These are phyloP conservation scores for Coemansia sp. DNA, from an alignment of 192 early-diverging fungal genomes.

Conservation along the genomic window DNA sequence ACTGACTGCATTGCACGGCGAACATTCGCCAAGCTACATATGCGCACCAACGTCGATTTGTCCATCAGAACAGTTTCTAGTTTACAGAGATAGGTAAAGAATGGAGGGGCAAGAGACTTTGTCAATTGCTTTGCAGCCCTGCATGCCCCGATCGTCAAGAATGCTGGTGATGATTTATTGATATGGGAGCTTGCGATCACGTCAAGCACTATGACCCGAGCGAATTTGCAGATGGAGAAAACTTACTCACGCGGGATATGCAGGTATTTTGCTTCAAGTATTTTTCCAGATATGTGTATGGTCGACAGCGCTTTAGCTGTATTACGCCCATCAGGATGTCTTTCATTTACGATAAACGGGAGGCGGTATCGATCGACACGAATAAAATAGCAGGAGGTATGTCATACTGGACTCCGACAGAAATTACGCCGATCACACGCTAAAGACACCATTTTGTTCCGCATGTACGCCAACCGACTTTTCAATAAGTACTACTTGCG, in stretches of 20 bases:
- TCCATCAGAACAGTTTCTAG: neutral
- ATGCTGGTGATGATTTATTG: neutral
- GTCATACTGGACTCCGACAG: neutral
- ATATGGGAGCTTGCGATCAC: neutral
- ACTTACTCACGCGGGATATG: neutral
- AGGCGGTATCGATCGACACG: neutral
- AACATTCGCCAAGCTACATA: conserved; percentile 6
- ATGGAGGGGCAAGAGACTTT: neutral
- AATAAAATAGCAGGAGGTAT: neutral
- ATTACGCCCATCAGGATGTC: neutral
- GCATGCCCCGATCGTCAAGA: neutral
- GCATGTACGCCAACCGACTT: neutral
- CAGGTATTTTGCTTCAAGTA: neutral
- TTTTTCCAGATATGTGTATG: neutral
- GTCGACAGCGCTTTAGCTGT: neutral
- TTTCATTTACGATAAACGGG: neutral
- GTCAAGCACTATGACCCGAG: neutral
- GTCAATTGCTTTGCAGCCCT: neutral
- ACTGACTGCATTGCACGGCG: neutral
- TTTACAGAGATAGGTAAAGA: neutral
- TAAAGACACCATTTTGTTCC: neutral
- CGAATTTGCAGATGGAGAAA: neutral
- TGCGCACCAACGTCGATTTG: conserved; percentile 13
- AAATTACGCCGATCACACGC: neutral
- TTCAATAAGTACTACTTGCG: neutral